phyloP scores from a whole-genome alignment of 2,329 filamentous ascomycete species.

The Plectosphaerella plurivora region DNA sequence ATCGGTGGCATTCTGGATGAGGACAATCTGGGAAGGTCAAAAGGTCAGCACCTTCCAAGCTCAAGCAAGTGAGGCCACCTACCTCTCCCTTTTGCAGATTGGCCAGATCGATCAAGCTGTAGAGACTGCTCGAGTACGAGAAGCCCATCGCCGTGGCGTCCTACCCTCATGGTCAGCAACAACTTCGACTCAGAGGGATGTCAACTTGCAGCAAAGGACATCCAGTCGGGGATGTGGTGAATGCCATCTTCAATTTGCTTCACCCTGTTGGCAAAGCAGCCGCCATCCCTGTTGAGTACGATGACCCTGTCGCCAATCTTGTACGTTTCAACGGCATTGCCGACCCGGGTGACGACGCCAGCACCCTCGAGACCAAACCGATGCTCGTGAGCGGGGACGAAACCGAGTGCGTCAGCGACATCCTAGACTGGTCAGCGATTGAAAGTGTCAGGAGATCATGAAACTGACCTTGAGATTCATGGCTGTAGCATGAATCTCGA shows the following conservation, averaged over 20 bases:
- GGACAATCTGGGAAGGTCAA: not conserved
- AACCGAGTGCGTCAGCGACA: slow-evolving; percentile 9
- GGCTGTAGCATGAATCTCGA: slow-evolving; percentile 5
- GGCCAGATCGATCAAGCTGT: not conserved
- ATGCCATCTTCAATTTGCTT: too few relatives aligned
- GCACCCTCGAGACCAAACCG: slow-evolving; percentile 4
- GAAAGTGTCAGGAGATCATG: too few relatives aligned
- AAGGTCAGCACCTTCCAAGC: not conserved
- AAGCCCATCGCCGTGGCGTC: not conserved
- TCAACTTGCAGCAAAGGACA: too few relatives aligned
- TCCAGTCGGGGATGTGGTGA: too few relatives aligned
- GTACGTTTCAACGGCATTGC: not conserved
- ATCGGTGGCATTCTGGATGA: slow-evolving; percentile 5
- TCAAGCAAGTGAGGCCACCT: not conserved
- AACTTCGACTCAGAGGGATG: too few relatives aligned
- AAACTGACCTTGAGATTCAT: too few relatives aligned
- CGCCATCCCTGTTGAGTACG: not conserved
- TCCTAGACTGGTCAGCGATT: slow-evolving; percentile 5
- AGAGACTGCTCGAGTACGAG: not conserved
- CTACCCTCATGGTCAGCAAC: not conserved
- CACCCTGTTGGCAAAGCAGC: too few relatives aligned
- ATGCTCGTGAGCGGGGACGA: slow-evolving; percentile 11
- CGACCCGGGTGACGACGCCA: slow-evolving; percentile 9
- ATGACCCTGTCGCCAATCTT: not conserved
- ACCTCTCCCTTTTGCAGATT: not conserved